Base-by-base conservation (phyloP, 1,139 yeast genomes). In the Blastobotrys petasosporus region DNA sequence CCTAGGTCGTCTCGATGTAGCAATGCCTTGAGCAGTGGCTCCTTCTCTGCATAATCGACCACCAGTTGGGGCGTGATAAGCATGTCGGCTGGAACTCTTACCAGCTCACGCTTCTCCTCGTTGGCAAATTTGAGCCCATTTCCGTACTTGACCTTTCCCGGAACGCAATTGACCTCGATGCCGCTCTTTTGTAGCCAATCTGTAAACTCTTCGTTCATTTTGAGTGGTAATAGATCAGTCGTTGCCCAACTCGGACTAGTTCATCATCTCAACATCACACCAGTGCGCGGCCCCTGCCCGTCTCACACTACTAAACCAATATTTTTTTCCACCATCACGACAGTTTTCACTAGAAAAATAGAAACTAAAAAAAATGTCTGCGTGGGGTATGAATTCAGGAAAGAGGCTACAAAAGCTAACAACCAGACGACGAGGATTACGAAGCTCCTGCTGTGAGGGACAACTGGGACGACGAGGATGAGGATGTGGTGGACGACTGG, bases 391-490 rank as follows among this genome's bases (percentile, higher is more conserved):
- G 58, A 47, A 31, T 17, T 12, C 10, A 7, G 25, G 7, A 20
- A 20, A 20, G 7, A 20, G 29, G 20, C 17, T 15, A 4, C 7
- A 20, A 20, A 20, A 20, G 25, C 25, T 20, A 20, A 20, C 12
- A n/a, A 33, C 15, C 45, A 66, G 71, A 69, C 61, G 73, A 68
- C 66, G 72, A 67, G 66, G 97, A 90, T 75, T 95, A 85, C 77
- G 96, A 87, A 67, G 95, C 85, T 61, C 85, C 87, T 62, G 92
- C 83, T 51, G 80, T 82, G 46, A 73, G 79, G 51, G 82, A 80
- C 44, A 80, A 87, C 62, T 92, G 94, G 81, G 96, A 87, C 56
- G 95, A 85, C 60, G 94, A 80, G 53, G 85, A 77, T 40, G 87
- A 85, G 50, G 85, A 79, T 41, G 82, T 82, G 41, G 71, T 86